Evolutionary conservation across 2,329 filamentous ascomycete genomes (phyloP), one percentile per base, ranked within the genome.

Genomic region (Blumeriella jaapii): DNA sequence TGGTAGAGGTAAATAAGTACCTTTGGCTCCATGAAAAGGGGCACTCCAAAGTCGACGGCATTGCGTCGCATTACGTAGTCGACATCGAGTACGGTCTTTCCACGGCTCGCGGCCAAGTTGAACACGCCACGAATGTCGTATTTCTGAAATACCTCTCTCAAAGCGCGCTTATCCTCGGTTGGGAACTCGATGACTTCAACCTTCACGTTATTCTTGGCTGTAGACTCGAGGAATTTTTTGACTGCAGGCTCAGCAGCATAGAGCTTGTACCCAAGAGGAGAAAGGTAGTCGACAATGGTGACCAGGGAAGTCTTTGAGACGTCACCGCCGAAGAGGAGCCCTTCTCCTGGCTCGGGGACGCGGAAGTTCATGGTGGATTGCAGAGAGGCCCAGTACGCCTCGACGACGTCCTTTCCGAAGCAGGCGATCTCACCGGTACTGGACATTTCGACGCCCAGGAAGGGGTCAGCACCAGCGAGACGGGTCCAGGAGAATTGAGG

Each of bases 361-460:
- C 87, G 84, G 83, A 96, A 96, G 75, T 96, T 98, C 89, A 96
- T 98, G 53, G 84, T 89, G 13, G 85, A 91, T 64, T 98, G 91
- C 43, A 94, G 69, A 12, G 87, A 93, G 16, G 87, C 71, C 91
- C 91, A 98, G 74, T 98, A 98, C 35, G 91, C 91, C 60, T 98
- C 91, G 31, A 96, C 71, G 8, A 98, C 74, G 55, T 95, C 71
- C 67, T 91, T 94, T 46, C 91, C 91, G 63, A 98, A 98, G 68
- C 91, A 96, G 48, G 91, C 91, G 71, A 98, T 94, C 65, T 98
- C 91, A 61, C 91, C 91, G 12, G 91, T 98, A 47, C 79, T 86
- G 28, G 85, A 69, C 91, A 98, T 98, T 64, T 98, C 91, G 38
- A 98, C 91, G 40, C 91, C 91, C 42, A 98, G 74, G 75, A 93